Conservation (phyloP, 352 stramenopile genomes). For the Paralagenidium karlingii region DNA sequence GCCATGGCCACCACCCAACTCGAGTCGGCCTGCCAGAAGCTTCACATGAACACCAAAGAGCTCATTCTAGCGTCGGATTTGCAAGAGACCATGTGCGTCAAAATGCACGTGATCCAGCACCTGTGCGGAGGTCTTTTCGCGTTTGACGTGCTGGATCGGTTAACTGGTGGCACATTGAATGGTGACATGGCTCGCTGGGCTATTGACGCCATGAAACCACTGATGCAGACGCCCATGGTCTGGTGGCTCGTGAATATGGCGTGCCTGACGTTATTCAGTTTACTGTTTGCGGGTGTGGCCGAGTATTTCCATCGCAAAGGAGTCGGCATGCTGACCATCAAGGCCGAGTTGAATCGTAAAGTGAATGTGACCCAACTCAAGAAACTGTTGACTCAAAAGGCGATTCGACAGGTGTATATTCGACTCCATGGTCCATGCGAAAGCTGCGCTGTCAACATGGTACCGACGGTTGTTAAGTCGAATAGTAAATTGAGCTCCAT, state of each 20-base stretch:
- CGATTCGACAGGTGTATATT: conserved; percentile 7
- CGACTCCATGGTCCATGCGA: no score
- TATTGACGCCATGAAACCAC: conserved; percentile 14
- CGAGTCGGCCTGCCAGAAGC: conserved; percentile 73
- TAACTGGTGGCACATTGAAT: conserved; percentile 88
- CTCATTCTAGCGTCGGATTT: conserved; percentile 72
- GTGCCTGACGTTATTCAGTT: conserved; percentile 47
- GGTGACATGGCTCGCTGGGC: conserved; percentile 79
- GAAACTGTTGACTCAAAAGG: conserved; percentile 12
- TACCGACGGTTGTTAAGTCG: conserved; percentile 39
- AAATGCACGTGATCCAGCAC: conserved; percentile 85
- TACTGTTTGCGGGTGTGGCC: conserved; percentile 32
- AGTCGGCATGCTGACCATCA: conserved; percentile 81
- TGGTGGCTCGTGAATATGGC: conserved; percentile 89
- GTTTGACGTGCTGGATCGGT: conserved; percentile 92
- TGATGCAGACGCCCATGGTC: conserved; percentile 36
- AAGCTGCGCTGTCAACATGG: conserved; percentile 12
- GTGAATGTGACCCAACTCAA: conserved; percentile 22
- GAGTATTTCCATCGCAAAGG: conserved; percentile 29
- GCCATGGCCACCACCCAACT: conserved; percentile 86
- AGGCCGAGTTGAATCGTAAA: conserved; percentile 41
- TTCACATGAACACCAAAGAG: conserved; percentile 83
- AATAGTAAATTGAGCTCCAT: conserved; percentile 2
- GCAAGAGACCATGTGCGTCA: conserved; percentile 48
- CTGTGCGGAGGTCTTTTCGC: conserved; percentile 87